Evolutionary conservation across 768 basidiomycete species (phyloP).

Genomic region (Leccinum longicurvipes): DNA sequence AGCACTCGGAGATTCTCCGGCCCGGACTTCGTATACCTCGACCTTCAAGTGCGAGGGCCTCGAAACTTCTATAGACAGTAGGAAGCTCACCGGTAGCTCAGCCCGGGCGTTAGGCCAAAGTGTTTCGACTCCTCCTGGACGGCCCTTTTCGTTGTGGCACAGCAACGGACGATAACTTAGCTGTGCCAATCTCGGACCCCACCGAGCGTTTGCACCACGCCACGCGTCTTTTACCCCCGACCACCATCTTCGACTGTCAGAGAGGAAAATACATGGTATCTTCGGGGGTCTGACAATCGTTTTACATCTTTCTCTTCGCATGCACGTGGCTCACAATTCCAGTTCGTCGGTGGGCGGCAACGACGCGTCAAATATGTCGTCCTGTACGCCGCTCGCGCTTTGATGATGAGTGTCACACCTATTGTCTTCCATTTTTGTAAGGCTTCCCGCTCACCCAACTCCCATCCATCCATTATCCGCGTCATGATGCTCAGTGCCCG

Average conservation of each 20-base stretch:
- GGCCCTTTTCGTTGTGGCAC: not conserved
- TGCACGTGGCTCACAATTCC: not conserved
- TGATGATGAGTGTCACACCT: not conserved
- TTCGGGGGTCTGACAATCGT: not conserved
- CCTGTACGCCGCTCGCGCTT: not conserved
- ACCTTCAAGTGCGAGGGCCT: not conserved
- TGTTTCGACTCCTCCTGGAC: no score
- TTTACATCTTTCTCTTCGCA: not conserved
- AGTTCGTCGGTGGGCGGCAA: not conserved
- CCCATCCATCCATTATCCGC: not conserved
- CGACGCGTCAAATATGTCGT: not conserved
- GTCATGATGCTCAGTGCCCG: not conserved
- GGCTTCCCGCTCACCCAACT: not conserved
- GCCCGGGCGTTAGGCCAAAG: not conserved
- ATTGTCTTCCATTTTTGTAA: not conserved
- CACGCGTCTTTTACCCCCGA: not conserved
- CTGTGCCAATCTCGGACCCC: not conserved
- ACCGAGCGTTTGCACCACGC: not conserved
- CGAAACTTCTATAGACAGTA: no score
- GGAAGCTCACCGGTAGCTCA: not conserved
- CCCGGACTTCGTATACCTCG: not conserved
- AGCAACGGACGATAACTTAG: not conserved
- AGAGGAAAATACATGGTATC: not conserved
- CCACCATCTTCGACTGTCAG: not conserved
- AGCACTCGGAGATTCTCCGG: not conserved